A percentile compares a stretch with the other conserved stretches of the same genome.
Conservation (phyloP, 2,329 filamentous ascomycete genomes). For the Aplosporella prunicola region DNA sequence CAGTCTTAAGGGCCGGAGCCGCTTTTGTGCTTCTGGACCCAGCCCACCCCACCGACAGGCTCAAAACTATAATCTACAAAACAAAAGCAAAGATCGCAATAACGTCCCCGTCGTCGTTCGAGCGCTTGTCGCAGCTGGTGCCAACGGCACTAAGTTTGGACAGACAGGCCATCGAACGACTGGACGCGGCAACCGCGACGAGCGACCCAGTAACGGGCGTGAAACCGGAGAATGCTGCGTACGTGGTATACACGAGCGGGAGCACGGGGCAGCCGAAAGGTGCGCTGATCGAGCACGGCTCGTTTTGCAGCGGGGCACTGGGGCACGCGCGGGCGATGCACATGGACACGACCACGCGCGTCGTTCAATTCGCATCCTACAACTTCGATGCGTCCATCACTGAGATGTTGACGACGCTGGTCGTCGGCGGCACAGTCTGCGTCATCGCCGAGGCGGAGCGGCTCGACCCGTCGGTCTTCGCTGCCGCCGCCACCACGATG, state of each 20-base stretch:
- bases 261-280: slow-evolving; percentile 27
- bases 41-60: too few species aligned
- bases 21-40: background rate
- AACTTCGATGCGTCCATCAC: slow-evolving; percentile 24
- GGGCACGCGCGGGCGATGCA: background rate
- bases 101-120: too few species aligned
- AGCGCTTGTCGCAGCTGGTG: too few species aligned
- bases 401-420: slow-evolving; percentile 26
- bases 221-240: slow-evolving; percentile 9
- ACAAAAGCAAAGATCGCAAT: too few species aligned
- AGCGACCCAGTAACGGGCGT: too few species aligned
- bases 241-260: slow-evolving; percentile 29
- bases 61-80: too few species aligned
- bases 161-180: too few species aligned
- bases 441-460: slow-evolving; percentile 26
- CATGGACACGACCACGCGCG: background rate
- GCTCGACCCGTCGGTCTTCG: slow-evolving; percentile 16
- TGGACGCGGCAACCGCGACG: too few species aligned
- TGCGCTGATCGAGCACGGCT: slow-evolving; percentile 7
- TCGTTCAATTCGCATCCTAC: slow-evolving; percentile 12
- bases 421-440: slow-evolving; percentile 24
- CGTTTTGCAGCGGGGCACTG: background rate
- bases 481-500: slow-evolving; percentile 29
- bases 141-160: too few species aligned
- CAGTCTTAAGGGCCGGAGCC: slow-evolving; percentile 14